Conservation (phyloP, 495 filamentous ascomycete species). For the Hapsidospora chrysogenum region DNA sequence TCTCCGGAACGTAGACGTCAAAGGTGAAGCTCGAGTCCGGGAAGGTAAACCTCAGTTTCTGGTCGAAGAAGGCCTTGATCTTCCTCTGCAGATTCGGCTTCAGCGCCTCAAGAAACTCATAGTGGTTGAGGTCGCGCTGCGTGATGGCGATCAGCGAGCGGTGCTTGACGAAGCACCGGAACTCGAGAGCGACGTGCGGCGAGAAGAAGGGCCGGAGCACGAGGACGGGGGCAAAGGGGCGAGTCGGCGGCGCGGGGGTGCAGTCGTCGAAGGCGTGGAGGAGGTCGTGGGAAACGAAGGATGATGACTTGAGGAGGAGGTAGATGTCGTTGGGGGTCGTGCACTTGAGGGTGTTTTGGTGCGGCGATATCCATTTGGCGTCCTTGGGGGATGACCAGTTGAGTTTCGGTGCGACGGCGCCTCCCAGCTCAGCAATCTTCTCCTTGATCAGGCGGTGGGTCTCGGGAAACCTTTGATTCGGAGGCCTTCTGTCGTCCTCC, state of each 20-base stretch:
- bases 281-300: conserved; percentile 87
- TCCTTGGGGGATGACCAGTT: conserved; percentile 98
- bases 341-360: conserved; percentile 82
- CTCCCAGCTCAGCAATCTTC: conserved; percentile 63
- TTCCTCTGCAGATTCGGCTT: conserved; percentile 39
- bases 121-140: conserved; percentile 83
- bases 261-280: conserved; percentile 85
- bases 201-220: conserved; percentile 76
- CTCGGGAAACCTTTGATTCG: conserved; percentile 37
- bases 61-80: conserved; percentile 58
- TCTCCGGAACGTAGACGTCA: conserved; percentile 77
- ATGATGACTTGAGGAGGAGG: conserved; percentile 76
- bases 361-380: conserved; percentile 80
- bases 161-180: conserved; percentile 81
- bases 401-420: conserved; percentile 74
- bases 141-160: conserved; percentile 64
- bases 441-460: conserved; percentile 60
- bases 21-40: conserved; percentile 74
- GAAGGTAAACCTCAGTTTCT: conserved; percentile 55
- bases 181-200: conserved; percentile 80
- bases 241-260: conserved; percentile 20
- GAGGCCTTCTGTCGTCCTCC: conserved; percentile 15
- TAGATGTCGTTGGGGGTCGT: conserved; percentile 79
- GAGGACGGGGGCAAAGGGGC: conserved; percentile 35
- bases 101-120: conserved; percentile 59